Evolutionary conservation across 345 rosid species (phyloP), one percentile per base, ranked within the genome.

Genomic region (Carallia pectinifolia): DNA sequence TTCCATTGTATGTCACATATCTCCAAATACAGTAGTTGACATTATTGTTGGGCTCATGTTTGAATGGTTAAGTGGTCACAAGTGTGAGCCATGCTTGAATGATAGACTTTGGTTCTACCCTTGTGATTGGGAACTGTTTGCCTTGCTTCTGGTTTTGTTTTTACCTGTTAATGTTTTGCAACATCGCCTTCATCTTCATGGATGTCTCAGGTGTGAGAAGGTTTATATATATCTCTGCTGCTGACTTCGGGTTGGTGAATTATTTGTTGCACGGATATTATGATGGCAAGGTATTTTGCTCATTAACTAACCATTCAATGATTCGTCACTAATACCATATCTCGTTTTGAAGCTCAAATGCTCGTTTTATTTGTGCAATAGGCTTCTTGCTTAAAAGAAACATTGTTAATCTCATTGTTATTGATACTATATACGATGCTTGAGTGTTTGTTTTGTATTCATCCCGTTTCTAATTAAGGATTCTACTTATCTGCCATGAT

Each of bases 161-260:
- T 37, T 36, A 53, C 60, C 19, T 36, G 36, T 34, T 12, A 19
- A 53, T 10, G 31, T 15, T 37, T 53, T 15, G 29, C 27, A 2
- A 53, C 37, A 37, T 58, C 23, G 23, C 23, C 23, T 23, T 23
- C 6, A 12, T 68, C 38, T 29, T 16, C 47, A 47, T 69, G 62
- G 33, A 29, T 67, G 27, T 53, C 48, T 50, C 77, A 88, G 90
- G 90, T 80, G 88, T 86, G 48, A 81, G 82, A 68, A 82, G 84
- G 64, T 85, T 79, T 77, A 89, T 82, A 34, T 88, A 82, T 19
- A 75, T 85, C 50, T 88, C 88, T 62, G 92, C 92, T 74, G 89
- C 88, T 40, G 92, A 85, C 73, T 85, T 74, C 64, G 92, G 92
- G 53, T 48, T 85, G 65, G 54, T 85, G 63, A 82, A 84, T 61